Evolutionary conservation across 78 protist genomes (phyloP).

Genomic region (Chrysochromulina parva): DNA sequence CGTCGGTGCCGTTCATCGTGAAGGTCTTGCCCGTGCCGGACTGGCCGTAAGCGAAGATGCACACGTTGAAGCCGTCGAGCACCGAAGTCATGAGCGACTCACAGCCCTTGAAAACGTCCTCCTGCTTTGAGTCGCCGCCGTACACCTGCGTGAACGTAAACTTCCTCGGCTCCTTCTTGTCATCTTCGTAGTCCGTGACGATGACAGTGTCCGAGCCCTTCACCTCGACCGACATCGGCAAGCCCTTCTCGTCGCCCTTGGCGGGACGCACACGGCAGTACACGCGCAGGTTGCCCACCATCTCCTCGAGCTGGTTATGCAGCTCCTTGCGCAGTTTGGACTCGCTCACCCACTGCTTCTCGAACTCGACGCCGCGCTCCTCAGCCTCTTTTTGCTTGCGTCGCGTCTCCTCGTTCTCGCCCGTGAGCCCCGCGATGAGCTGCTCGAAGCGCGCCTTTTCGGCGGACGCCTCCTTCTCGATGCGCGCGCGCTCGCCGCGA

Average conservation of each 20-base stretch:
- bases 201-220: not conserved
- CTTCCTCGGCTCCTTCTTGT: too few relatives aligned
- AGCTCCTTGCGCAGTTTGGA: not conserved
- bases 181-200: not conserved
- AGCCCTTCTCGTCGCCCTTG: not conserved
- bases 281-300: constrained; percentile 27
- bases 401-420: not conserved
- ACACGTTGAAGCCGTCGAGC: constrained; percentile 19
- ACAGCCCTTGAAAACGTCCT: not conserved
- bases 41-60: constrained; percentile 51
- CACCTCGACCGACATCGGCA: not conserved
- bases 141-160: not conserved
- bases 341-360: not conserved
- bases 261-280: not conserved
- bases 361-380: not conserved
- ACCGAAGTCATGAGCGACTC: constrained; percentile 7
- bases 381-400: not conserved
- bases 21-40: constrained; percentile 48
- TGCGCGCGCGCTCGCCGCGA: not conserved
- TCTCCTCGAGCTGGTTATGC: constrained; percentile 19
- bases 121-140: not conserved
- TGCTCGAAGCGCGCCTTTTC: not conserved
- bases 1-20: constrained; percentile 28
- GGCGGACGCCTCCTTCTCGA: not conserved
- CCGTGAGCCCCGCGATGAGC: not conserved